A percentile compares a stretch with the other conserved stretches of the same genome.
These are phyloP conservation scores for Pythium sp. DNA, from an alignment of 352 stramenopile species.

Conservation along the genomic window DNA sequence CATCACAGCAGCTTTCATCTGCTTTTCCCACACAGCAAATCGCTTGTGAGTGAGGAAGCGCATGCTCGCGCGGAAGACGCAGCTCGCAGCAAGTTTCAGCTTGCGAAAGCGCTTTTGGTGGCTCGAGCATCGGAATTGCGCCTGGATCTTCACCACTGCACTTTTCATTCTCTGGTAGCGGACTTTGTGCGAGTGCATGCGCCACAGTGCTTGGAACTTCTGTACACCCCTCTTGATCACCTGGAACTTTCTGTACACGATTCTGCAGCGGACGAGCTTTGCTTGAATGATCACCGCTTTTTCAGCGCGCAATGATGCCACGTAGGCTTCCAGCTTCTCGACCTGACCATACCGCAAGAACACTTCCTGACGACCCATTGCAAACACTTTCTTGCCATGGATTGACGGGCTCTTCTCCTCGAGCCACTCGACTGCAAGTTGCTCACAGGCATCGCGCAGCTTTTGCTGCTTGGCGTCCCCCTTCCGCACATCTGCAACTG, in stretches of 20 bases:
- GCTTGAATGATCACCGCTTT: slow-evolving; percentile 53
- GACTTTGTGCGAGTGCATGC: slow-evolving; percentile 30
- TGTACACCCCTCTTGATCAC: slow-evolving; percentile 32
- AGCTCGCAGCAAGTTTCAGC: slow-evolving; percentile 29
- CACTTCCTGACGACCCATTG: slow-evolving; percentile 67
- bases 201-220: slow-evolving; percentile 49
- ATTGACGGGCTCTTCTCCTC: slow-evolving; percentile 8
- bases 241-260: slow-evolving; percentile 41
- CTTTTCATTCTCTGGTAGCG: slow-evolving; percentile 14
- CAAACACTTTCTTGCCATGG: slow-evolving; percentile 46
- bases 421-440: slow-evolving; percentile 54
- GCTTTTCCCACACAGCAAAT: slow-evolving; percentile 32
- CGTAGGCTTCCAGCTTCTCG: slow-evolving; percentile 59
- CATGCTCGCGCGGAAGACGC: slow-evolving; percentile 33
- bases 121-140: slow-evolving; percentile 29
- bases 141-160: slow-evolving; percentile 31
- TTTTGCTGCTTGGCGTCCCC: slow-evolving; percentile 14
- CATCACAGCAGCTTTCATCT: slow-evolving; percentile 31
- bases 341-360: slow-evolving; percentile 80
- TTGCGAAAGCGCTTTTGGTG: slow-evolving; percentile 26
- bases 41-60: slow-evolving; percentile 46
- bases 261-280: slow-evolving; percentile 41
- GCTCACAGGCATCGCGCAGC: slow-evolving; percentile 37
- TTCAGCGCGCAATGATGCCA: slow-evolving; percentile 35
- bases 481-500: slow-evolving; percentile 12